These are phyloP conservation scores for Candida khao-thaluensis DNA, from an alignment of 805 yeast genomes.

Conservation along the genomic window DNA sequence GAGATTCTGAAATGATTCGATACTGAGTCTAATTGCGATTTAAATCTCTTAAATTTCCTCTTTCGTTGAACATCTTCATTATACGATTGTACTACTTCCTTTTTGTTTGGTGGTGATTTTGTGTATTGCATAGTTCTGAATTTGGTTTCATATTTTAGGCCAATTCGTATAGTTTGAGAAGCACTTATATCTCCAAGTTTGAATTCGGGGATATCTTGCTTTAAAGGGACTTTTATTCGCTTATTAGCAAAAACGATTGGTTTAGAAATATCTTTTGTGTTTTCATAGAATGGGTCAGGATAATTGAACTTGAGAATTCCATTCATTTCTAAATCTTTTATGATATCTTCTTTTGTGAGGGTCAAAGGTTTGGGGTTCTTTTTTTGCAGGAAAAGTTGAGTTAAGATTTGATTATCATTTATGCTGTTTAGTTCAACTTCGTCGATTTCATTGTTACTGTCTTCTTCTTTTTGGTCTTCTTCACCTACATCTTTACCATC, in stretches of 20 bases:
- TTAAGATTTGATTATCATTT: constrained; percentile 17
- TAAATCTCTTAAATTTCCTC: constrained; percentile 19
- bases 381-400: neutral
- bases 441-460: neutral
- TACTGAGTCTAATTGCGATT: constrained; percentile 56
- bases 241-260: constrained; percentile 71
- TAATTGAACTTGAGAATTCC: constrained; percentile 56
- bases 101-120: constrained; percentile 47
- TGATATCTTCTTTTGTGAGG: constrained; percentile 7
- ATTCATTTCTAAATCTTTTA: constrained; percentile 33
- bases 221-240: constrained; percentile 46
- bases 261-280: constrained; percentile 48
- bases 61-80: constrained; percentile 14
- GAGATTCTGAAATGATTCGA: constrained; percentile 40
- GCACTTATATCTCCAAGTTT: neutral
- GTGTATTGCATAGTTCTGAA: constrained; percentile 32
- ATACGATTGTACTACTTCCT: constrained; percentile 37
- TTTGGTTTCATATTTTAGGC: neutral
- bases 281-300: constrained; percentile 62
- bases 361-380: neutral
- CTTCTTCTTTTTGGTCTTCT: too few relatives aligned
- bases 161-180: neutral
- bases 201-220: constrained; percentile 3
- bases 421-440: too few relatives aligned
- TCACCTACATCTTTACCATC: too few relatives aligned